Evolutionary conservation across 208 protist species (phyloP), one percentile per base, ranked within the genome.

Genomic region (Endotrypanum monterogeii): DNA sequence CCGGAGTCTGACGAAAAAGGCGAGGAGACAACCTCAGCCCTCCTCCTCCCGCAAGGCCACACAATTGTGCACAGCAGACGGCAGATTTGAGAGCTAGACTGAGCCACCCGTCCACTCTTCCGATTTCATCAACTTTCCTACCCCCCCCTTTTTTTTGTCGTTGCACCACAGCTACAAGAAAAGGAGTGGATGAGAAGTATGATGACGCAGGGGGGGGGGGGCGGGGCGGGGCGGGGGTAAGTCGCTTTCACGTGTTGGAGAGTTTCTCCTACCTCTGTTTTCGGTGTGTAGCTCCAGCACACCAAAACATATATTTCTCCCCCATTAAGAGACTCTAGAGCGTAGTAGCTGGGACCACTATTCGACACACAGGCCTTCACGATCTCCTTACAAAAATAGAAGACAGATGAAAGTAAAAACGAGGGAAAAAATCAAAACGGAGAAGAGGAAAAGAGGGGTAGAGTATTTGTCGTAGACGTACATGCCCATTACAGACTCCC

Each of bases 291-390:
- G 71, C n/a, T 57, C 60, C 60, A 32, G n/a, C 63, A 61, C 16
- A 75, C 28, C 54, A 23, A 71, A 71, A 57, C n/a, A 46, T 5
- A 71, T 28, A 58, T 52, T 56, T 23, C n/a, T 56, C n/a, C 51
- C 20, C 23, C n/a, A n/a, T n/a, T 54, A 67, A 67, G 54, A 39
- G 16, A 68, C 28, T 50, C 12, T 25, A 54, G 58, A 60, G 66
- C 66, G 58, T 58, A 52, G 66, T 69, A 62, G 62, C 65, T 54
- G 52, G 74, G 20, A 52, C 55, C 35, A 60, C 46, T 32, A 52
- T 57, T 62, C 52, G 70, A 54, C 57, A 56, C 67, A 37, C 57
- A 65, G 63, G 67, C 63, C 39, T 62, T 70, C 71, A 54, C 44
- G 32, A 67, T 61, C 66, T 39, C 37, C 25, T 79, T 67, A 74